Conservation (phyloP, 768 basidiomycete species). For the Boletus tomentosulus region DNA sequence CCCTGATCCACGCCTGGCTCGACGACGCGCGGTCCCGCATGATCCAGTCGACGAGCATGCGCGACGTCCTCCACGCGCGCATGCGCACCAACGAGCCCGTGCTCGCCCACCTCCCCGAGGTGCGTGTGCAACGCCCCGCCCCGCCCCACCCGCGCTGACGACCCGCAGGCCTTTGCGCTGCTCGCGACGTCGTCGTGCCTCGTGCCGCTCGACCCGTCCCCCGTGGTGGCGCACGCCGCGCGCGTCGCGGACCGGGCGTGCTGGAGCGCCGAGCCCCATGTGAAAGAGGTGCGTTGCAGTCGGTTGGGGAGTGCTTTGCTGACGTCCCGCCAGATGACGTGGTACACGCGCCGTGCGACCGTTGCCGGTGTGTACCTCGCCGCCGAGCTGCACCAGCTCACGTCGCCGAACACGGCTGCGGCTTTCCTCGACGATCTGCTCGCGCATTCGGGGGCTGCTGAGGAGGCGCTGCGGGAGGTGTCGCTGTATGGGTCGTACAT, state of each 20-base stretch:
- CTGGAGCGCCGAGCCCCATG: constrained; percentile 47
- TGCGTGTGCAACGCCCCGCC: constrained; percentile 27
- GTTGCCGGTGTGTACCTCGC: constrained; percentile 66
- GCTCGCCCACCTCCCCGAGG: constrained; percentile 63
- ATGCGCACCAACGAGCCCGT: constrained; percentile 67
- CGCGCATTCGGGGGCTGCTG: constrained; percentile 41
- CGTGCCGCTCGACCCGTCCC: constrained; percentile 53
- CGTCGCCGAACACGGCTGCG: constrained; percentile 63
- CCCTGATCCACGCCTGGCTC: constrained; percentile 71
- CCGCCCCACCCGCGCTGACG: not conserved
- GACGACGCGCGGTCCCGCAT: constrained; percentile 59
- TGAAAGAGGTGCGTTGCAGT: constrained; percentile 48
- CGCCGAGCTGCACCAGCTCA: constrained; percentile 82
- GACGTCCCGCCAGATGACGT: constrained; percentile 45
- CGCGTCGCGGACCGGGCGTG: constrained; percentile 71
- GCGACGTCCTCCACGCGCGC: constrained; percentile 51
- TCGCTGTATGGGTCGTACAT: constrained; percentile 57
- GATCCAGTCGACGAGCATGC: constrained; percentile 28
- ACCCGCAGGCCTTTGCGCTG: constrained; percentile 63
- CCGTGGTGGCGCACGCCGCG: constrained; percentile 57
- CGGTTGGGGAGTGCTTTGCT: not conserved
- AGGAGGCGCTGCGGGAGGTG: constrained; percentile 48
- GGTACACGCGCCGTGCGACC: constrained; percentile 68
- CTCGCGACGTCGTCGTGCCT: constrained; percentile 53
- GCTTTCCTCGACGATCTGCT: constrained; percentile 67